phyloP scores from a whole-genome alignment of 2,329 filamentous ascomycete species.

The Ilyonectria sp. region DNA sequence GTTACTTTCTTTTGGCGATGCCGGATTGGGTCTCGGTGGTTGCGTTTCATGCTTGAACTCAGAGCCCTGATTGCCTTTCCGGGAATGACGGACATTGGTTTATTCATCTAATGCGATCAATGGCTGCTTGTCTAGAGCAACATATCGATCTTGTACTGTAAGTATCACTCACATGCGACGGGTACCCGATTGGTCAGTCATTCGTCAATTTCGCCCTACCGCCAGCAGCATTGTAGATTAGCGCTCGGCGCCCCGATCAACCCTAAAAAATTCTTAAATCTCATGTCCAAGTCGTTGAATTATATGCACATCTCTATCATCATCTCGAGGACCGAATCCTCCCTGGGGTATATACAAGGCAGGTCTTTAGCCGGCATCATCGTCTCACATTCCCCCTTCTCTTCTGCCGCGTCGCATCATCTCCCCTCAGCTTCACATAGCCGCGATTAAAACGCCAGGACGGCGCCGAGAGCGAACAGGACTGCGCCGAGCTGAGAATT shows the following conservation, averaged over 20 bases:
- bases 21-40: too few relatives aligned
- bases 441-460: conserved; percentile 10
- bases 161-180: too few relatives aligned
- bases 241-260: too few relatives aligned
- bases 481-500: conserved; percentile 13
- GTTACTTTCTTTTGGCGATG: too few relatives aligned
- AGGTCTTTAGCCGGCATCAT: background rate
- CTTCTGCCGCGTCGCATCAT: background rate
- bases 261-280: background rate
- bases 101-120: too few relatives aligned
- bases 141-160: too few relatives aligned
- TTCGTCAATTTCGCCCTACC: background rate
- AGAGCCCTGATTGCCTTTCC: too few relatives aligned
- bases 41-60: too few relatives aligned
- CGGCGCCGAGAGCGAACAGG: conserved; percentile 11
- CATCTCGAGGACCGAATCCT: background rate
- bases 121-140: too few relatives aligned
- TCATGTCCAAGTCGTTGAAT: background rate
- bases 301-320: background rate
- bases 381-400: background rate
- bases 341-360: background rate
- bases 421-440: background rate
- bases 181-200: background rate
- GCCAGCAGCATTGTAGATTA: background rate
- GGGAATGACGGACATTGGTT: too few relatives aligned